Base-by-base conservation (phyloP, 2,329 filamentous ascomycete species). In the Alternaria alternata region DNA sequence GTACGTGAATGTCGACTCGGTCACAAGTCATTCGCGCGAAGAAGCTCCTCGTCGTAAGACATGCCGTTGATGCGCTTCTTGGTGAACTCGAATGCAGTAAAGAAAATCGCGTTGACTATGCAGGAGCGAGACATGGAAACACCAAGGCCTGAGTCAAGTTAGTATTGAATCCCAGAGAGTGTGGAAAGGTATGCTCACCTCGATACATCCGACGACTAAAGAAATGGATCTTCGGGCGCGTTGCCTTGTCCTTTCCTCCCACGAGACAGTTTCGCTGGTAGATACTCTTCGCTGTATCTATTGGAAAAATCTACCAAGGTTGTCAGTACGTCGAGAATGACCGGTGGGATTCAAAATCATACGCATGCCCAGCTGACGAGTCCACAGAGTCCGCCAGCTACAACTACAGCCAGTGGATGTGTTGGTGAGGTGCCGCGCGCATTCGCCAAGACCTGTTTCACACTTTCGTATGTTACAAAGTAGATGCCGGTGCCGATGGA, bases 391-490 rank as follows among this genome's bases (percentile, higher is more conserved):
- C 90, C 92, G 54, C 93, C 93, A 20, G 92, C 91, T 48, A 89
- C 83, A 14, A 94, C 86, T 32, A 95, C 91, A 16, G 92, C 90
- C 55, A 92, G 77, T n/a, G 91, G 91, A 71, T 91, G 91, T 49
- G 90, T 92, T n/a, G 91, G 88, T 7, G 89, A 88, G 62, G 86
- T 86, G 64, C 91, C 90, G 48, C 90, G 87, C 65, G 91, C 88
- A 16, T 91, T 92, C 20, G 90, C 91, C 64, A 93, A 85, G 24
- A 94, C 80, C 76, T 95, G 92, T 75, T 96, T 96, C 69, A 88
- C 88, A 75, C 91, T 93, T 79, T 96, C 92, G 76, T 96, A 96
- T 30, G 92, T 94, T 81, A 91, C 92, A 74, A 96, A 96, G 78
- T 96, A 96, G 59, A 94, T 92, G 30, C 88, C 87, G 1, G 92